These are phyloP conservation scores for Hansenula lynferdii DNA, from an alignment of 1,139 yeast species.

Conservation along the genomic window DNA sequence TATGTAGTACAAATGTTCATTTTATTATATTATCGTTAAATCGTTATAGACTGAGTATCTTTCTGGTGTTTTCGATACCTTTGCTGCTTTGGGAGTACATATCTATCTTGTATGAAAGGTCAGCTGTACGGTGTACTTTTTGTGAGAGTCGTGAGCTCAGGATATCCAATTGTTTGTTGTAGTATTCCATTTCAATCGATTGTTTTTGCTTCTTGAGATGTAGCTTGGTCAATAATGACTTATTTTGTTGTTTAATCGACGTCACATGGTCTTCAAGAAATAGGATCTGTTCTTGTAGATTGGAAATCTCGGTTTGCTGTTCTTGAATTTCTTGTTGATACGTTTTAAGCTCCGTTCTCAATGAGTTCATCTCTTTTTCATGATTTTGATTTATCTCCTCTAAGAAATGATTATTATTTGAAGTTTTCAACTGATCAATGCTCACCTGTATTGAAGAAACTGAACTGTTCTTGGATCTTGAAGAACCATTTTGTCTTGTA, in stretches of 20 bases:
- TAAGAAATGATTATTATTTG: background rate
- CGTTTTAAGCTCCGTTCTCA: slow-evolving; percentile 4
- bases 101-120: slow-evolving; percentile 13
- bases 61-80: background rate
- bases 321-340: slow-evolving; percentile 1
- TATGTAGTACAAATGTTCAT: background rate
- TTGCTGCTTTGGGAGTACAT: slow-evolving; percentile 5
- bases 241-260: background rate
- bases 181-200: slow-evolving; percentile 10
- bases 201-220: slow-evolving; percentile 6
- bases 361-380: slow-evolving; percentile 9
- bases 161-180: slow-evolving; percentile 10
- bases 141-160: slow-evolving; percentile 12
- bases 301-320: slow-evolving; percentile 1
- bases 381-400: slow-evolving; percentile 7
- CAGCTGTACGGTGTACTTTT: slow-evolving; percentile 13
- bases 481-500: background rate
- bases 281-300: slow-evolving; percentile 1
- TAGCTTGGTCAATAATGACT: slow-evolving; percentile 5
- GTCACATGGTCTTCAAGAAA: background rate
- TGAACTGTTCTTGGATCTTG: slow-evolving; percentile 18
- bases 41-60: background rate
- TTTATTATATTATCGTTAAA: background rate
- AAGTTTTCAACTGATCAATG: slow-evolving; percentile 1
- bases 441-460: slow-evolving; percentile 14